A percentile compares a stretch with the other conserved stretches of the same genome.
phyloP scores from a whole-genome alignment of 2,329 filamentous ascomycete genomes.

The Thielaviopsis ethacetica region DNA sequence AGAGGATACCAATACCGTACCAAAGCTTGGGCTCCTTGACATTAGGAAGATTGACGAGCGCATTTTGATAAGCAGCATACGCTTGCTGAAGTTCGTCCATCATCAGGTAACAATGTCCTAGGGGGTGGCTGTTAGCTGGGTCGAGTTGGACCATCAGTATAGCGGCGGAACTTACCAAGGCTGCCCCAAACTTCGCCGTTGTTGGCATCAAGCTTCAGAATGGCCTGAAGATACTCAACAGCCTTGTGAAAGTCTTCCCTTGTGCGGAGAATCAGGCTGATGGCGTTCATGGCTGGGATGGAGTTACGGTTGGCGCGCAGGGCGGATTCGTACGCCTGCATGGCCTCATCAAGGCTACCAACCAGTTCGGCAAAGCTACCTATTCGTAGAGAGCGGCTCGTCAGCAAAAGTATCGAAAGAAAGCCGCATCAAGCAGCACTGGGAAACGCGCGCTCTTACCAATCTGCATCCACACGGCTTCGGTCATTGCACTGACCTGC shows the following conservation, averaged over 20 bases:
- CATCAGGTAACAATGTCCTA: slow-evolving; percentile 97
- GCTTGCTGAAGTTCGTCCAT: slow-evolving; percentile 96
- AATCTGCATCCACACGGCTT: slow-evolving; percentile 81
- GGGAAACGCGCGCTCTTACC: slow-evolving; percentile 38
- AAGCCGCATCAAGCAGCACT: neutral
- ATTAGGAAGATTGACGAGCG: slow-evolving; percentile 79
- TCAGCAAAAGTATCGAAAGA: slow-evolving; percentile 16
- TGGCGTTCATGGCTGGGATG: slow-evolving; percentile 81
- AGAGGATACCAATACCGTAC: slow-evolving; percentile 97
- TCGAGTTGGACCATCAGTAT: neutral
- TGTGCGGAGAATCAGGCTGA: slow-evolving; percentile 77
- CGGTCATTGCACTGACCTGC: slow-evolving; percentile 64
- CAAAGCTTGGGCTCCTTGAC: slow-evolving; percentile 81
- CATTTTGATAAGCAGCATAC: slow-evolving; percentile 91
- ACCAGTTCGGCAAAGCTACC: slow-evolving; percentile 76
- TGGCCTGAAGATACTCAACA: slow-evolving; percentile 80
- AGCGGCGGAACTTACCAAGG: slow-evolving; percentile 43
- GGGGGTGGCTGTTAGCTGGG: neutral
- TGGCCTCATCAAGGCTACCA: slow-evolving; percentile 75
- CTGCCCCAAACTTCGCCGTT: slow-evolving; percentile 97
- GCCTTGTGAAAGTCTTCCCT: slow-evolving; percentile 90
- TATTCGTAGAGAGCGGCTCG: slow-evolving; percentile 21
- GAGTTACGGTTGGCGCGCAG: slow-evolving; percentile 78
- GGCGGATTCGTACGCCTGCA: slow-evolving; percentile 79
- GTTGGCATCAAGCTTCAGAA: slow-evolving; percentile 71